Percentiles rank a stretch among this genome's conserved stretches.
Conservation (phyloP, 805 yeast species). For the Starmerella sp. region DNA sequence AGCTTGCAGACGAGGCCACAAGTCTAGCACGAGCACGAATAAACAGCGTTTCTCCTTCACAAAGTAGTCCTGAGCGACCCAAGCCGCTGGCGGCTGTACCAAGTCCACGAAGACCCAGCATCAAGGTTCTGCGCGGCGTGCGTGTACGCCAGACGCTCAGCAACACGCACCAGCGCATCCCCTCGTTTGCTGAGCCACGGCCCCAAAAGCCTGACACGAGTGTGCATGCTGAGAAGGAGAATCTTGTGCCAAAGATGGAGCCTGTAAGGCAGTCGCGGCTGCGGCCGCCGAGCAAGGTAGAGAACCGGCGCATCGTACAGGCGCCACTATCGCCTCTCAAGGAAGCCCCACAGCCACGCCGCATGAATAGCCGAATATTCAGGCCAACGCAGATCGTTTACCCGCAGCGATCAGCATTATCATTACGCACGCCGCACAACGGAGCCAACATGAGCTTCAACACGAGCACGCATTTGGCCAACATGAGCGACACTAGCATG, state of each 20-base stretch:
- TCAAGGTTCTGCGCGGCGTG: constrained; percentile 8
- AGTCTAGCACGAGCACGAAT: background rate
- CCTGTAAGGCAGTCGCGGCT: constrained; percentile 1
- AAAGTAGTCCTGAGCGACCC: background rate
- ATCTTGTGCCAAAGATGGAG: background rate
- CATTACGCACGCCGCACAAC: background rate
- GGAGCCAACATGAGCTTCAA: background rate
- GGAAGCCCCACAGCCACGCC: background rate
- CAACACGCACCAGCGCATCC: background rate
- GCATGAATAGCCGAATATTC: constrained; percentile 1
- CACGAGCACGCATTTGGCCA: background rate
- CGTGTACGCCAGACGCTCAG: constrained; percentile 1
- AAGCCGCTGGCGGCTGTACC: background rate
- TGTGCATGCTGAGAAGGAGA: constrained; percentile 2
- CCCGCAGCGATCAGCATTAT: background rate
- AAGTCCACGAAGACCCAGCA: constrained; percentile 7
- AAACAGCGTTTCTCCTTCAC: background rate
- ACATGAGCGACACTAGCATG: background rate
- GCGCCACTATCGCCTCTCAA: background rate
- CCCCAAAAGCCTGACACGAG: background rate
- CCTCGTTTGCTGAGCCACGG: background rate
- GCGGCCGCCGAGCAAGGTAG: constrained; percentile 9
- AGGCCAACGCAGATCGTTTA: constrained; percentile 1
- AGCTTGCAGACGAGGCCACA: background rate
- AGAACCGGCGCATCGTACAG: constrained; percentile 2